Evolutionary conservation across 2,329 filamentous ascomycete genomes (phyloP).

Genomic region (Calonectria leucothoes): DNA sequence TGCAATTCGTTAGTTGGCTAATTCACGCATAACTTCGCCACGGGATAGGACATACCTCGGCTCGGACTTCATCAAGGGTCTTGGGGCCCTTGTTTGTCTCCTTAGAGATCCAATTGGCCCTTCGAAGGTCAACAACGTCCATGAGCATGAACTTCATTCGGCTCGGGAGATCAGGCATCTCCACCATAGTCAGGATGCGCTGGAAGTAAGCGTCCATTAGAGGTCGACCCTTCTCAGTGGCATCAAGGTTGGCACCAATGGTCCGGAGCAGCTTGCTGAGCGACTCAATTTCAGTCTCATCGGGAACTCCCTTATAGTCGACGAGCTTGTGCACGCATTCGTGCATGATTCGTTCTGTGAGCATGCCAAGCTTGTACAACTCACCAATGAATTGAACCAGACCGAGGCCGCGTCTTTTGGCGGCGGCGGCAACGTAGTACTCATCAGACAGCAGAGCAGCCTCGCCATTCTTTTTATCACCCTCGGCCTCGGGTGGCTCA

Average conservation of each 20-base stretch:
- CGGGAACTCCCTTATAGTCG: conserved; percentile 91
- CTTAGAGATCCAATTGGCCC: conserved; percentile 84
- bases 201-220: conserved; percentile 96
- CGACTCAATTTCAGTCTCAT: conserved; percentile 96
- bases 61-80: conserved; percentile 93
- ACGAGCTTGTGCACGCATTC: conserved; percentile 98
- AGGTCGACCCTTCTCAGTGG: conserved; percentile 81
- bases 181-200: conserved; percentile 85
- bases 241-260: conserved; percentile 88
- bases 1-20: conserved; percentile 45
- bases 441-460: conserved; percentile 91
- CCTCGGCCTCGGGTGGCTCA: conserved; percentile 76
- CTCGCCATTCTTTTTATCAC: conserved; percentile 71
- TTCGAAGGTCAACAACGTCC: conserved; percentile 90
- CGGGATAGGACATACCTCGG: conserved; percentile 67
- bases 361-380: conserved; percentile 98
- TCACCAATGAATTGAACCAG: conserved; percentile 99
- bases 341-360: conserved; percentile 99
- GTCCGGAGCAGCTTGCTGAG: conserved; percentile 92
- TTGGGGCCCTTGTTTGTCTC: conserved; percentile 94
- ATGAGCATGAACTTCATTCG: conserved; percentile 96
- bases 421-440: conserved; percentile 93
- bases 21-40: neutral
- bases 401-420: conserved; percentile 96
- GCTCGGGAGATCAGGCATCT: conserved; percentile 84